Evolutionary conservation across 2,329 filamentous ascomycete species (phyloP).

Genomic region (Septoria petroselini): DNA sequence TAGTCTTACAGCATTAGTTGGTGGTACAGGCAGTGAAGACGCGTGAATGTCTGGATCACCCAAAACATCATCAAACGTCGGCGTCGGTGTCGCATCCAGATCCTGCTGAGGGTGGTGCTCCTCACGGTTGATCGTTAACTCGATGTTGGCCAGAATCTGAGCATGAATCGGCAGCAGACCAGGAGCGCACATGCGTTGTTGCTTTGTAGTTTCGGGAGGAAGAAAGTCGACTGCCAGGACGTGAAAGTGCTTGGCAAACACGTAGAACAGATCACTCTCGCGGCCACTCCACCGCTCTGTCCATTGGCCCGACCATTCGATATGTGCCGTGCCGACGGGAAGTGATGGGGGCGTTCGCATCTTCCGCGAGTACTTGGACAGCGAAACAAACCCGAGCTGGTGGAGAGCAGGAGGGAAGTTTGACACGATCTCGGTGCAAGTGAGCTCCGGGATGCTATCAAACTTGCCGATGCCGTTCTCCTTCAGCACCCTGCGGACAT

Average conservation of each 20-base stretch:
- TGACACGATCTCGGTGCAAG: slow-evolving; percentile 61
- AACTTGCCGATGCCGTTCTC: slow-evolving; percentile 61
- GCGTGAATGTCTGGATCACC: slow-evolving; percentile 64
- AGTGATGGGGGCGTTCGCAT: slow-evolving; percentile 65
- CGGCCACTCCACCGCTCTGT: slow-evolving; percentile 78
- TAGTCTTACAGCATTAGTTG: slow-evolving; percentile 67
- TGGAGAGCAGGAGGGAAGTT: slow-evolving; percentile 68
- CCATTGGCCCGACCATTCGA: slow-evolving; percentile 86
- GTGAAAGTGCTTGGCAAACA: slow-evolving; percentile 86
- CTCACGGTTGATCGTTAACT: slow-evolving; percentile 79
- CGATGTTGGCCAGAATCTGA: slow-evolving; percentile 73
- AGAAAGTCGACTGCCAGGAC: slow-evolving; percentile 67
- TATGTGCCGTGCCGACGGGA: slow-evolving; percentile 65
- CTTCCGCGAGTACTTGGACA: slow-evolving; percentile 57
- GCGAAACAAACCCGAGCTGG: slow-evolving; percentile 59
- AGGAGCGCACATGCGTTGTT: slow-evolving; percentile 64
- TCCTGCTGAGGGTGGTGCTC: slow-evolving; percentile 48
- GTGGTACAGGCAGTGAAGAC: slow-evolving; percentile 58
- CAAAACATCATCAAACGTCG: slow-evolving; percentile 66
- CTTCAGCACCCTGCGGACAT: slow-evolving; percentile 68
- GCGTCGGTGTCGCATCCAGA: slow-evolving; percentile 40
- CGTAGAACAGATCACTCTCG: slow-evolving; percentile 86
- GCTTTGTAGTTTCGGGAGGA: slow-evolving; percentile 47
- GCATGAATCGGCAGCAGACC: slow-evolving; percentile 78
- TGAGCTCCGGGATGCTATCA: slow-evolving; percentile 44